A percentile compares a stretch with the other conserved stretches of the same genome.
Conservation (phyloP, 1,139 yeast species). For the Torulaspora pretoriensis region DNA sequence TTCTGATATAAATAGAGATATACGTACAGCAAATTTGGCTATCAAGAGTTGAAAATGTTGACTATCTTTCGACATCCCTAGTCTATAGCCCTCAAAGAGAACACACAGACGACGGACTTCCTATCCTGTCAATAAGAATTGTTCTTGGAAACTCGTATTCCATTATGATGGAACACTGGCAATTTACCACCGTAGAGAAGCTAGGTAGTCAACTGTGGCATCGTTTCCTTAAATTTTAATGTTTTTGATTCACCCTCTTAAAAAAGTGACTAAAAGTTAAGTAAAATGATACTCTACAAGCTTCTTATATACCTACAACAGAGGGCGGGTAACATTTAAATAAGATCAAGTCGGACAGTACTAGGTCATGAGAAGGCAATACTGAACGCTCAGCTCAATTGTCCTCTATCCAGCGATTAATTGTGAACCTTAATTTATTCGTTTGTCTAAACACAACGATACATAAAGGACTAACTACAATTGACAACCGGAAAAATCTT, state of each 20-base stretch:
- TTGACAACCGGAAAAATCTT: neutral
- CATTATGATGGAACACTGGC: slow-evolving; percentile 37
- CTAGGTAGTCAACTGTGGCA: slow-evolving; percentile 39
- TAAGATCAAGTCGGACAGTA: neutral
- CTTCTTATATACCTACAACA: slow-evolving; percentile 3
- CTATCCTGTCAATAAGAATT: slow-evolving; percentile 35
- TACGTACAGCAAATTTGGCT: no score
- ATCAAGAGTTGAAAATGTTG: slow-evolving; percentile 24
- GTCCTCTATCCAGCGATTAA: neutral
- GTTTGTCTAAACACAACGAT: slow-evolving; percentile 11
- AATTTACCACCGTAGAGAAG: slow-evolving; percentile 37
- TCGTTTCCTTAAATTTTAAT: slow-evolving; percentile 32
- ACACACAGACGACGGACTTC: slow-evolving; percentile 38
- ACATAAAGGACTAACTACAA: slow-evolving; percentile 4
- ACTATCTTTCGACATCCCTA: slow-evolving; percentile 39
- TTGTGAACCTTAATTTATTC: slow-evolving; percentile 6
- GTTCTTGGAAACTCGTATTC: slow-evolving; percentile 38
- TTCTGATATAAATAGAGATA: slow-evolving; percentile 7
- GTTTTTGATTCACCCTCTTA: slow-evolving; percentile 35
- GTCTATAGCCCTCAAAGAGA: slow-evolving; percentile 29
- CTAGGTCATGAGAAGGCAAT: no score
- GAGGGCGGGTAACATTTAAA: neutral
- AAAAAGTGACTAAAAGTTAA: slow-evolving; percentile 12
- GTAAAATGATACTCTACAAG: neutral
- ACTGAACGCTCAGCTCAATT: no score